Conservation (phyloP, 1,139 yeast species). For the Hemisphaericaspora xylofermentans region DNA sequence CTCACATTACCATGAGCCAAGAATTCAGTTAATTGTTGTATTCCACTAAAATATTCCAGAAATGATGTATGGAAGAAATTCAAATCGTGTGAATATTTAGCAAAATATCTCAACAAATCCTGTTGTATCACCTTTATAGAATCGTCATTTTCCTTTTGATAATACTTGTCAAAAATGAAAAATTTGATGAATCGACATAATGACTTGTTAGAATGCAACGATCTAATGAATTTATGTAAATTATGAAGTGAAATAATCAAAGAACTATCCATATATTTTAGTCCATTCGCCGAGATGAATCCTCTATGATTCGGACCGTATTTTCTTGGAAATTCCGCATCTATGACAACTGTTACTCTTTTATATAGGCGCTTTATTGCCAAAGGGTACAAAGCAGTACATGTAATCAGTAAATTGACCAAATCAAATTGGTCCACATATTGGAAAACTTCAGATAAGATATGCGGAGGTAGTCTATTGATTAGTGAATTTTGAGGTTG, state of each 20-base stretch:
- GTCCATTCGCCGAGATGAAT: conserved; percentile 32
- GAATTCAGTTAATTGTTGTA: conserved; percentile 26
- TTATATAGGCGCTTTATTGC: conserved; percentile 30
- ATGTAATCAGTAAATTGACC: conserved; percentile 25
- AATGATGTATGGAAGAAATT: conserved; percentile 38
- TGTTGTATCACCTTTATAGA: conserved; percentile 21
- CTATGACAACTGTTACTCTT: conserved; percentile 32
- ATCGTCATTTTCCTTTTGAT: conserved; percentile 16
- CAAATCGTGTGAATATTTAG: conserved; percentile 23
- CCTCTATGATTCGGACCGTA: conserved; percentile 17
- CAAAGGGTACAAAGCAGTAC: conserved; percentile 22
- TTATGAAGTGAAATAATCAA: conserved; percentile 23
- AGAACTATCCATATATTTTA: conserved; percentile 32
- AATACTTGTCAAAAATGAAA: conserved; percentile 39
- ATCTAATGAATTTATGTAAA: conserved; percentile 21
- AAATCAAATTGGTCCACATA: conserved; percentile 37
- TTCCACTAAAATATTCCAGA: conserved; percentile 28
- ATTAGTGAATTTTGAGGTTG: conserved; percentile 12
- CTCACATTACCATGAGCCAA: conserved; percentile 24
- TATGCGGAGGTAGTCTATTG: conserved; percentile 7
- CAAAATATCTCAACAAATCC: conserved; percentile 30
- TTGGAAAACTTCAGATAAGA: conserved; percentile 14
- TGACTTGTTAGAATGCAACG: conserved; percentile 19
- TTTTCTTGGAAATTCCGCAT: conserved; percentile 29
- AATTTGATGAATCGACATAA: conserved; percentile 27